Base-by-base conservation (phyloP, 2,329 filamentous ascomycete genomes). In the Stenocarpella maydis region DNA sequence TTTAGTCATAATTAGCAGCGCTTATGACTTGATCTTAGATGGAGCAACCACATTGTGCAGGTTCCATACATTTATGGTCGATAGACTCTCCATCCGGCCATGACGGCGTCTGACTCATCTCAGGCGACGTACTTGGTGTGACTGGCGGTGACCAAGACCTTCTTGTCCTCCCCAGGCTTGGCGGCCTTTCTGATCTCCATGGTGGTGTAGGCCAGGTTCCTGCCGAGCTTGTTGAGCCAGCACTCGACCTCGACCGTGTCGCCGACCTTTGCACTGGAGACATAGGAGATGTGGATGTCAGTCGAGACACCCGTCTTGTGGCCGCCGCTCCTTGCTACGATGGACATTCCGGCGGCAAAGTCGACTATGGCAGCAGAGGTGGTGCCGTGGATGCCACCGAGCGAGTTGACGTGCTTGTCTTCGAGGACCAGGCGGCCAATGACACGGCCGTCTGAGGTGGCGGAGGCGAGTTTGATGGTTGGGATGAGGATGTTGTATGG, bases 231-330 rank as follows among this genome's bases (percentile, higher is more conserved):
- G 72, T 90, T 87, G 7, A 89, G 88, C 70, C 81, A 85, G 24
- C 89, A 88, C 75, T 91, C 87, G 67, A 94, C 88, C 82, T 93
- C 90, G 41, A 94, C 82, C 73, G 83, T 84, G 70, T 94, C 91
- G 17, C 90, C 91, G 31, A 86, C 82, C 55, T 82, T 83, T 1
- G 91, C 91, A 3, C 87, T 86, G 45, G 86, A 86, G 67, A 91
- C 82, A 74, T 93, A 94, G 63, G 87, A 89, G 71, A 93, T 85
- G 79, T 94, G 91, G 77, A 94, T 93, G 77, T 94, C 92, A 43
- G 90, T 85, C 72, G 89, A 91, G 41, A 92, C 91, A 55, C 92
- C 91, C 4, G 90, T 91, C 74, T 85, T 86, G 37, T 85, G 83
- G 31, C 84, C 80, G 69, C 90, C 78, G 72, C 92, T 91, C 80